phyloP scores from a whole-genome alignment of 164 flowering plant genomes.

The Brasenia schreberi region DNA sequence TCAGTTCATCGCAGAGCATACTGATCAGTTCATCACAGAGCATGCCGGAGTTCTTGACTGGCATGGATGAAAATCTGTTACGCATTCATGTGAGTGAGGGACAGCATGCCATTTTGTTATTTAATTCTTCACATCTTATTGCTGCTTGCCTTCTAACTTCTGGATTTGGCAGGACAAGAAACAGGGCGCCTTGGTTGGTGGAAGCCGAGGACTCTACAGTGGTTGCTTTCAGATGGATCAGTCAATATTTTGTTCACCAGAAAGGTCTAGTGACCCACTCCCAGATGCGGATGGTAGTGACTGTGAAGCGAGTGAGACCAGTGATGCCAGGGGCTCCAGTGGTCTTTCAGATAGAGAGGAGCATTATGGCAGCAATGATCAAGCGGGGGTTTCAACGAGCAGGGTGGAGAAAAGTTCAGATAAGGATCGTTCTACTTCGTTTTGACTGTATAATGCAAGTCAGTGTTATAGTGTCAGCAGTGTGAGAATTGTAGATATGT shows the following conservation, averaged over 20 bases:
- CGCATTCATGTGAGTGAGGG: constrained; percentile 6
- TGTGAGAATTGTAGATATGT: neutral
- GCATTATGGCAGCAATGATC: neutral
- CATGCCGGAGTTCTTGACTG: constrained; percentile 16
- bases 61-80: constrained; percentile 2
- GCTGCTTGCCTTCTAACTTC: neutral
- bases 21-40: constrained; percentile 57
- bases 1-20: constrained; percentile 43
- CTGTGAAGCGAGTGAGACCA: neutral
- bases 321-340: neutral
- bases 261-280: neutral
- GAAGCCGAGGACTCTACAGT: constrained; percentile 52
- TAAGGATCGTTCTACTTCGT: neutral
- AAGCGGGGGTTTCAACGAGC: neutral
- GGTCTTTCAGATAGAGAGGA: neutral
- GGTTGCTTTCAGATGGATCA: constrained; percentile 31
- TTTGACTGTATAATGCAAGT: neutral
- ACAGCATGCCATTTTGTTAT: neutral
- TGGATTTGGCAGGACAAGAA: neutral
- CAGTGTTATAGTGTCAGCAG: neutral
- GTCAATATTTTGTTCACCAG: neutral
- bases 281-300: neutral
- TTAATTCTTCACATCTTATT: neutral
- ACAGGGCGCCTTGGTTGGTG: constrained; percentile 15
- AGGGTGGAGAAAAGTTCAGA: neutral